Evolutionary conservation across 768 basidiomycete species (phyloP), one percentile per base, ranked within the genome.

Genomic region (Boletus coccyginus): DNA sequence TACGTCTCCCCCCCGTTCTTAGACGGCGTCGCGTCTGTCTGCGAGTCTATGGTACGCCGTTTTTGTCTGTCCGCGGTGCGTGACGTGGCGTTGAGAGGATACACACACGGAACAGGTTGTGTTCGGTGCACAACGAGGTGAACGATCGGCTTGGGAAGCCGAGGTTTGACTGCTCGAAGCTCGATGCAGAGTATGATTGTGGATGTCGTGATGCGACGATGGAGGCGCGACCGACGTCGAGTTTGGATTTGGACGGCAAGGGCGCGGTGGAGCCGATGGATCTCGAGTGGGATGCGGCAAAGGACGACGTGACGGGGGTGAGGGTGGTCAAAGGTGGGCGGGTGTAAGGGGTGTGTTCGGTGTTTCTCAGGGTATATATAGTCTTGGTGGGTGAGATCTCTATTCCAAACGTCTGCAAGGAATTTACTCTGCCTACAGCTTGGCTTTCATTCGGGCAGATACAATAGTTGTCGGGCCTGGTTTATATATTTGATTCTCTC

Each of bases 101-200:
- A 9, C 21, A 1, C 13, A 45, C 17, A 39, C 9, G 45, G 36
- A n/a, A 13, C 46, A 91, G 90, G 92, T 73, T 98, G 38, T 98
- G 96, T 71, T 79, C 83, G 48, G 72, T 98, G 3, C 96, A 98
- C 70, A 98, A 98, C 69, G 75, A 86, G 67, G 92, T 98, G 39
- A 98, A 98, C 70, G 77, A 75, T 33, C 85, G 94, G 17, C 78
- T 98, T 3, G 73, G 83, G 19, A 98, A 98, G 72, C 80, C 85
- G 0, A 77, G 78, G 49, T 98, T 97, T 60, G 94, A 98, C 68
- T 98, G 96, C 67, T 83, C 88, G 6, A 85, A 91, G 60, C 80
- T 98, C 3, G 92, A 94, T 63, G 85, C 80, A 31, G 86, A 88
- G 49, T 98, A 98, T 58, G 96, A 98, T 64, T 98, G 96, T 69